Evolutionary conservation across 1,139 yeast genomes (phyloP), one percentile per base, ranked within the genome.

Genomic region (Oligophagozyma castellii): DNA sequence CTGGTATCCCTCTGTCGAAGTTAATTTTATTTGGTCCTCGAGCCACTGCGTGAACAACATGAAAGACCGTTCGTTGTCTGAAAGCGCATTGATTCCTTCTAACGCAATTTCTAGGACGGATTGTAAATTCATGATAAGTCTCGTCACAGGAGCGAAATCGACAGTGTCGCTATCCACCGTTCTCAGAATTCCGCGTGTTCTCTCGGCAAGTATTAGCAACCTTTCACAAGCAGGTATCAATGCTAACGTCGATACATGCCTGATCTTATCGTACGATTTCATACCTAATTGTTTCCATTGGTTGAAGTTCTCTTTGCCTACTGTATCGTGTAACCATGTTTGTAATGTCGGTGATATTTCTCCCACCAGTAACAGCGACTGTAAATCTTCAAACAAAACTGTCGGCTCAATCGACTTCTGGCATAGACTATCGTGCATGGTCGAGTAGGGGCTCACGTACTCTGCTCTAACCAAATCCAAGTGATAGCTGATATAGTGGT

Each of bases 221-320:
- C 78, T 61, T 37, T 80, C 92, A 26, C 68, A 44, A 0, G 67
- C 65, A 1, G 79, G 72, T 1, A 77, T 58, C 12, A 76, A 37
- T 2, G 44, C 33, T 21, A 48, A 26, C 5, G 37, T 35, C n/a
- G 43, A 27, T 1, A 48, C 30, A 28, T 48, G 45, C n/a, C 29
- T 32, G 12, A 35, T 27, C 21, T 42, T 43, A 16, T 41, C 35
- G 24, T 44, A 44, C 23, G 40, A 31, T 10, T 35, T 38, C 2
- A 30, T 58, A 0, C 78, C 76, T 14, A 65, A 36, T 32, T 65
- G 67, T 7, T 56, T 53, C 67, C 86, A 67, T 40, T 69, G 61
- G 38, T 70, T 73, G 24, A 70, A 51, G 8, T 83, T 84, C 35
- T 80, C 58, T 36, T 79, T 89, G 2, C 81, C 84, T 23, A 79